These are phyloP conservation scores for Nepenthes mirabilis DNA, from an alignment of 148 eudicot genomes.

Conservation along the genomic window DNA sequence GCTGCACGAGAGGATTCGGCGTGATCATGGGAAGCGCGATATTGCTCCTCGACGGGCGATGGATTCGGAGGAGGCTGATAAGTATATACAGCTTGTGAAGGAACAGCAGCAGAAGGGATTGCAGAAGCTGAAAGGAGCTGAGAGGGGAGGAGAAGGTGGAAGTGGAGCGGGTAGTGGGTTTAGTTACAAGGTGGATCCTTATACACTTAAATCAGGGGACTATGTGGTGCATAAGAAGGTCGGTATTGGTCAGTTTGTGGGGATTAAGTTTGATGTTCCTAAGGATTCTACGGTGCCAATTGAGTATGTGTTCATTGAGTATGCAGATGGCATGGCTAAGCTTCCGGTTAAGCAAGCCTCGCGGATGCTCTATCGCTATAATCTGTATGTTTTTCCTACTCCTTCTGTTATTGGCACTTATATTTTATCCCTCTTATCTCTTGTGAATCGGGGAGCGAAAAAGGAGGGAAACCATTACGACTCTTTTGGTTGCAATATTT, in stretches of 20 bases:
- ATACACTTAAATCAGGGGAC: constrained; percentile 54
- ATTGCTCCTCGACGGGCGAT: constrained; percentile 19
- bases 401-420: background rate
- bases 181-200: constrained; percentile 80
- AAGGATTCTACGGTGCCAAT: constrained; percentile 30
- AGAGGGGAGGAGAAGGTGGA: constrained; percentile 4
- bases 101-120: constrained; percentile 80
- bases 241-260: constrained; percentile 79
- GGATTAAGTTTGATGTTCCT: constrained; percentile 55
- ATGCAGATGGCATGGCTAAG: constrained; percentile 94
- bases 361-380: constrained; percentile 76
- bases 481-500: too few species aligned
- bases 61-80: constrained; percentile 64
- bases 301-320: constrained; percentile 93
- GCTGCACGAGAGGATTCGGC: constrained; percentile 31
- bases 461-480: too few species aligned
- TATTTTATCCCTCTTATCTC: background rate
- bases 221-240: constrained; percentile 97
- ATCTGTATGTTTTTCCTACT: constrained; percentile 43
- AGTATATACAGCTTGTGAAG: constrained; percentile 66
- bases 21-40: constrained; percentile 19
- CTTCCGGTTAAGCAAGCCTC: constrained; percentile 80
- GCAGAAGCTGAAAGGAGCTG: constrained; percentile 47
- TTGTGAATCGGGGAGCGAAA: too few species aligned
- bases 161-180: constrained; percentile 14